Conservation (phyloP, 306 rosid species). For the Prunus dulcis region DNA sequence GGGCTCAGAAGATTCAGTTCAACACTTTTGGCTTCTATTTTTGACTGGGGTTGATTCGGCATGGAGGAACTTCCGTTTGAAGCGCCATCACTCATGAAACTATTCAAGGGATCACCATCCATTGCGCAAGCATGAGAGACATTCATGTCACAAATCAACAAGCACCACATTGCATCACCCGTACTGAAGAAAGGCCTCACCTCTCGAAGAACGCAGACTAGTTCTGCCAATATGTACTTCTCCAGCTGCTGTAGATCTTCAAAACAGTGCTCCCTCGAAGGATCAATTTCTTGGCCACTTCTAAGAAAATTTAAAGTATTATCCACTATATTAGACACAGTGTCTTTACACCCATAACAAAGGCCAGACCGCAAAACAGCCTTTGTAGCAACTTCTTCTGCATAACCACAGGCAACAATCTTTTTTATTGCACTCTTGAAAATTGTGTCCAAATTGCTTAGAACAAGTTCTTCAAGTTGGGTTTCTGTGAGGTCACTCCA, state of each 20-base stretch:
- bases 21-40: slow-evolving; percentile 46
- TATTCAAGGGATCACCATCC: slow-evolving; percentile 52
- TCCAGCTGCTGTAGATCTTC: slow-evolving; percentile 80
- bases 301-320: slow-evolving; percentile 68
- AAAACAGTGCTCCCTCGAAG: slow-evolving; percentile 68
- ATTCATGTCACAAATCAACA: slow-evolving; percentile 82
- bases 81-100: slow-evolving; percentile 38
- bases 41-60: slow-evolving; percentile 43
- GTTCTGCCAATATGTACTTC: slow-evolving; percentile 79
- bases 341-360: slow-evolving; percentile 84
- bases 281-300: slow-evolving; percentile 73
- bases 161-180: slow-evolving; percentile 97
- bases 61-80: slow-evolving; percentile 38
- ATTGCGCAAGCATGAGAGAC: slow-evolving; percentile 87
- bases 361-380: slow-evolving; percentile 78
- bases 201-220: slow-evolving; percentile 87
- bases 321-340: slow-evolving; percentile 75
- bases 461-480: slow-evolving; percentile 75
- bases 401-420: slow-evolving; percentile 63
- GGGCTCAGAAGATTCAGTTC: slow-evolving; percentile 56
- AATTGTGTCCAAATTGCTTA: slow-evolving; percentile 61
- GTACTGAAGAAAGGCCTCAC: slow-evolving; percentile 80
- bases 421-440: slow-evolving; percentile 75
- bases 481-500: slow-evolving; percentile 86
- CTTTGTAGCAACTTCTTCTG: slow-evolving; percentile 71